These are phyloP conservation scores for Mycena rebaudengoi DNA, from an alignment of 768 basidiomycete species.

Conservation along the genomic window DNA sequence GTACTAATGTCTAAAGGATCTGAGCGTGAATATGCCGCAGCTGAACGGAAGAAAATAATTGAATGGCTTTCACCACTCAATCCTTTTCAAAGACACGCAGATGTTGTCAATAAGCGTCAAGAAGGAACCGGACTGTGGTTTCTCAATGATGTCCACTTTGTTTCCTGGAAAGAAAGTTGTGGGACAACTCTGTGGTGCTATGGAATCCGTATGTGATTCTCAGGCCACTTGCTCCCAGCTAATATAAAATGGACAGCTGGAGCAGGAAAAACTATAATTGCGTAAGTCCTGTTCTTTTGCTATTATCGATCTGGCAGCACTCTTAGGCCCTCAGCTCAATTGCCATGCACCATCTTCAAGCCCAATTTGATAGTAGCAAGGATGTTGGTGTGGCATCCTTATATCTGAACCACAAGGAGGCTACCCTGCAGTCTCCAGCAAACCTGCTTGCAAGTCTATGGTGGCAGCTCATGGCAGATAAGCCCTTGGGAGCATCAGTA, in stretches of 20 bases:
- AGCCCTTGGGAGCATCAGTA: not conserved
- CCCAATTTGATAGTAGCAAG: not conserved
- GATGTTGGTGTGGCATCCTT: not conserved
- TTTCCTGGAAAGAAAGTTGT: not conserved
- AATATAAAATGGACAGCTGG: not conserved
- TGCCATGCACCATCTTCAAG: not conserved
- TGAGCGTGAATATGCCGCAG: no score
- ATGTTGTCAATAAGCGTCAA: not conserved
- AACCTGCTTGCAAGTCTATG: not conserved
- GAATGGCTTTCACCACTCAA: conserved; percentile 9
- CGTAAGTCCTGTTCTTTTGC: not conserved
- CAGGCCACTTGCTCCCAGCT: no score
- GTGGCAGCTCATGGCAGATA: not conserved
- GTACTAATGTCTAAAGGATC: no score
- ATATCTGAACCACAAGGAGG: conserved; percentile 4
- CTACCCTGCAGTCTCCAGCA: no score
- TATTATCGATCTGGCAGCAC: not conserved
- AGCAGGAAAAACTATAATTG: not conserved
- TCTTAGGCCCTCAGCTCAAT: not conserved
- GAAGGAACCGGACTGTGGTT: conserved; percentile 1
- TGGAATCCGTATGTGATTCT: conserved; percentile 1
- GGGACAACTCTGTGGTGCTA: conserved; percentile 3
- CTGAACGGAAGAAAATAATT: not conserved
- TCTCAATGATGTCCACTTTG: not conserved
- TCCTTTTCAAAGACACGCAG: not conserved